These are phyloP conservation scores for Conidiobolus incongruus DNA, from an alignment of 371 early-diverging fungal species.

Conservation along the genomic window DNA sequence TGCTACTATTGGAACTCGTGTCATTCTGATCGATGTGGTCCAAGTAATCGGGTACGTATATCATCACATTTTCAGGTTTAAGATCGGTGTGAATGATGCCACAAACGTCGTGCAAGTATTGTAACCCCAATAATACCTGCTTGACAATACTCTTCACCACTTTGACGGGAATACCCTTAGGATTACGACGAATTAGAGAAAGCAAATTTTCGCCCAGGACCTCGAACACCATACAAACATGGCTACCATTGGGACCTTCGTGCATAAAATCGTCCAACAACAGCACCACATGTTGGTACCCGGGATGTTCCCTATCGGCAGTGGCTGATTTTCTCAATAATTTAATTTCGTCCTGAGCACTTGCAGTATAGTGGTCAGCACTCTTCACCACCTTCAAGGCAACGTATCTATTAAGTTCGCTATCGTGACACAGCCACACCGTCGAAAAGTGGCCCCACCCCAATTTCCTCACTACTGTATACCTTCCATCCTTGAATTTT, in stretches of 20 bases:
- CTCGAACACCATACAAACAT: slow-evolving; percentile 94
- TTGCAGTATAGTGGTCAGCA: slow-evolving; percentile 85
- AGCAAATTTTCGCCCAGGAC: slow-evolving; percentile 88
- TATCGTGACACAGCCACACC: slow-evolving; percentile 81
- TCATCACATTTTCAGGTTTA: slow-evolving; percentile 90
- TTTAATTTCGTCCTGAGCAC: slow-evolving; percentile 89
- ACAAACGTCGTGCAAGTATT: slow-evolving; percentile 86
- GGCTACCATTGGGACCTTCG: slow-evolving; percentile 73
- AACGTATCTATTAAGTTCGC: slow-evolving; percentile 47
- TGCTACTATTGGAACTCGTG: no score
- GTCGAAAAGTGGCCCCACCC: slow-evolving; percentile 98
- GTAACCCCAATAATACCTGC: slow-evolving; percentile 75
- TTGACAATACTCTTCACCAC: slow-evolving; percentile 72
- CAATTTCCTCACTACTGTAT: slow-evolving; percentile 68
- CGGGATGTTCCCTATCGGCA: slow-evolving; percentile 30
- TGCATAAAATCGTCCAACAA: slow-evolving; percentile 75
- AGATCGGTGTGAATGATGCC: slow-evolving; percentile 95
- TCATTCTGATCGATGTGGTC: no score
- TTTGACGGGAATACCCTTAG: slow-evolving; percentile 61
- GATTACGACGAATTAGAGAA: slow-evolving; percentile 48
- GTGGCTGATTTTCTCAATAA: slow-evolving; percentile 49
- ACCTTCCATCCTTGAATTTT: slow-evolving; percentile 51
- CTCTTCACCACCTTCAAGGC: slow-evolving; percentile 94
- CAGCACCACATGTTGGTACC: slow-evolving; percentile 47
- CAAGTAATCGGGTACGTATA: no score